A percentile compares a stretch with the other conserved stretches of the same genome.
phyloP scores from a whole-genome alignment of 202 grass and related monocot species.

The Digitaria exilis region DNA sequence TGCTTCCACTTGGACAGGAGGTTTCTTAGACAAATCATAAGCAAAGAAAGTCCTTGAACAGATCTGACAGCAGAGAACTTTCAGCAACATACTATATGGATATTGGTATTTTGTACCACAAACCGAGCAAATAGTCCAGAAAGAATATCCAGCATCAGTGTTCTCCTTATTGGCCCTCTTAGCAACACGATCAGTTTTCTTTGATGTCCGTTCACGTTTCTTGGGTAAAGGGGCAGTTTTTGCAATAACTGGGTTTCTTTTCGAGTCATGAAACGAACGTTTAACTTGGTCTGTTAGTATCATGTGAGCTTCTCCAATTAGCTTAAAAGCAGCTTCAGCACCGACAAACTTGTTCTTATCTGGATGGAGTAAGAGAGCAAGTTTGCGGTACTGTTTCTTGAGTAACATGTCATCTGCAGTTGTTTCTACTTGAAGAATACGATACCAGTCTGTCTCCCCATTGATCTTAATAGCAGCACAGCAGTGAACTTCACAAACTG shows the following conservation, averaged over 20 bases:
- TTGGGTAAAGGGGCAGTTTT: slow-evolving; percentile 33
- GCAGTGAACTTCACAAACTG: slow-evolving; percentile 73
- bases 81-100: slow-evolving; percentile 36
- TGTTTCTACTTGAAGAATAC: slow-evolving; percentile 58
- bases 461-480: slow-evolving; percentile 53
- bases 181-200: slow-evolving; percentile 38
- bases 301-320: slow-evolving; percentile 71
- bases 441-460: slow-evolving; percentile 67
- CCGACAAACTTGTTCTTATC: slow-evolving; percentile 80
- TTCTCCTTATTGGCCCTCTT: slow-evolving; percentile 47
- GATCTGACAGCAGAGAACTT: slow-evolving; percentile 45
- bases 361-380: slow-evolving; percentile 74
- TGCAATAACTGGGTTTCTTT: slow-evolving; percentile 47
- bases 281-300: slow-evolving; percentile 58
- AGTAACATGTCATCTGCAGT: slow-evolving; percentile 55
- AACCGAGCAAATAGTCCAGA: slow-evolving; percentile 59
- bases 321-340: slow-evolving; percentile 79
- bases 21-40: slow-evolving; percentile 37
- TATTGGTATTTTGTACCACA: slow-evolving; percentile 61
- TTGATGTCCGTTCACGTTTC: slow-evolving; percentile 37
- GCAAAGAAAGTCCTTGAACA: slow-evolving; percentile 57
- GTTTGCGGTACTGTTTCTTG: slow-evolving; percentile 74
- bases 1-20: slow-evolving; percentile 15
- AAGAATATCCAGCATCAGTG: slow-evolving; percentile 30
- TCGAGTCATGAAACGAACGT: slow-evolving; percentile 55